These are phyloP conservation scores for Aureobasidium vineae DNA, from an alignment of 2,329 filamentous ascomycete genomes.

Conservation along the genomic window DNA sequence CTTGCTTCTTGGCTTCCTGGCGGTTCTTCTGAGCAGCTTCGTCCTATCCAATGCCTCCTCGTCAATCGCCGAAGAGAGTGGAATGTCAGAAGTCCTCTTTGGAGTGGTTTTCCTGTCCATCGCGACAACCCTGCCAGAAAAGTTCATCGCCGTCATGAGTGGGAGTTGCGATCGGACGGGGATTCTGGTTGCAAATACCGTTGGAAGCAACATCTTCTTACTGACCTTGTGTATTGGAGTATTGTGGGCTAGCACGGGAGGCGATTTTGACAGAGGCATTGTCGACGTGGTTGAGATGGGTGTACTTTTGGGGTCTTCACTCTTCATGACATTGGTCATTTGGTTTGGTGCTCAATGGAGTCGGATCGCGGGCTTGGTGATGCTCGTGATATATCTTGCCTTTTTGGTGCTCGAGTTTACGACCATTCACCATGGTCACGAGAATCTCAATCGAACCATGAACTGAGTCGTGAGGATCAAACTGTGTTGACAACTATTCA, in stretches of 20 bases:
- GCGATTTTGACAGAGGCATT: background rate
- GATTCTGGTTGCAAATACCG: conserved; percentile 54
- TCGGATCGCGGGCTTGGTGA: background rate
- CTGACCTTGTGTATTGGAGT: conserved; percentile 52
- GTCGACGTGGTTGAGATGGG: background rate
- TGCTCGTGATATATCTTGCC: background rate
- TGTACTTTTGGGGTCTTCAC: background rate
- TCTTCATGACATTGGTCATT: background rate
- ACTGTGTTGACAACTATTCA: no score
- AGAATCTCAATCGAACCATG: no score
- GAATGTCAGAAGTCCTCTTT: conserved; percentile 49
- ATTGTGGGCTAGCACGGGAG: conserved; percentile 31
- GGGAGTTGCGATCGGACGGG: conserved; percentile 49
- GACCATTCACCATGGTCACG: background rate
- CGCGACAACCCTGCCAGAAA: conserved; percentile 56
- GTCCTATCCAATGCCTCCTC: conserved; percentile 49
- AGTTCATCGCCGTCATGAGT: conserved; percentile 52
- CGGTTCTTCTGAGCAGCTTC: conserved; percentile 50
- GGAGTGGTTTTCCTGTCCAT: conserved; percentile 52
- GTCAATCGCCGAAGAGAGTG: conserved; percentile 44
- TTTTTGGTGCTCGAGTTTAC: conserved; percentile 1
- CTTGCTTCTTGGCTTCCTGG: conserved; percentile 47
- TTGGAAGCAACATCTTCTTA: conserved; percentile 57
- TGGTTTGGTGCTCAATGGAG: background rate
- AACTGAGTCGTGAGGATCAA: no score